A percentile compares a stretch with the other conserved stretches of the same genome.
Evolutionary conservation across 2,329 filamentous ascomycete species (phyloP).

Genomic region (Raffaelea deltoideospora): DNA sequence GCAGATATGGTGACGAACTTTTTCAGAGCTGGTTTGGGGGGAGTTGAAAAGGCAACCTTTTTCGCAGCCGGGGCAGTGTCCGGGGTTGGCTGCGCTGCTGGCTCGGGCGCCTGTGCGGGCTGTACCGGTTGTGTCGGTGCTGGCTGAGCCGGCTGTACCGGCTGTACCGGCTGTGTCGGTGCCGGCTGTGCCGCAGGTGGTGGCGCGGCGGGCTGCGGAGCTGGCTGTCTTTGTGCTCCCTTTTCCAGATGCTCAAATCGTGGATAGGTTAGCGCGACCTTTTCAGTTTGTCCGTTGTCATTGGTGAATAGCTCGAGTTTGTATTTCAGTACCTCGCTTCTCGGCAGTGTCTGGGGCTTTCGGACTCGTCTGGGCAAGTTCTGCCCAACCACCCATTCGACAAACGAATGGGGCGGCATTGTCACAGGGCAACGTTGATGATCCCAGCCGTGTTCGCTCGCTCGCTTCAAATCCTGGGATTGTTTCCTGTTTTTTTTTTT

Average conservation of each 20-base stretch:
- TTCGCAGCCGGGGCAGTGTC: slow-evolving; percentile 14
- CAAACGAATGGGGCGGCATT: slow-evolving; percentile 24
- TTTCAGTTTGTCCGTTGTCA: slow-evolving; percentile 34
- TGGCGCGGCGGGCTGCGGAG: not conserved
- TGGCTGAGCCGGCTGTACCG: no score
- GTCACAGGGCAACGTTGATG: no score
- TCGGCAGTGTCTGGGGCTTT: not conserved
- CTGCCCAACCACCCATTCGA: slow-evolving; percentile 24
- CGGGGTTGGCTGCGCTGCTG: no score
- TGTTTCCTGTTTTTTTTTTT: no score
- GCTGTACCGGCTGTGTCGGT: no score
- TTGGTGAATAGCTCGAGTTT: slow-evolving; percentile 31
- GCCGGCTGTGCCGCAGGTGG: no score
- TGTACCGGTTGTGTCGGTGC: no score
- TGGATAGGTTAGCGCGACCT: slow-evolving; percentile 32
- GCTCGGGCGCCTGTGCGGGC: no score
- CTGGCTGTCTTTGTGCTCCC: not conserved
- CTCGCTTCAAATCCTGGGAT: no score
- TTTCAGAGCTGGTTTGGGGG: slow-evolving; percentile 22
- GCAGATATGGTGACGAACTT: slow-evolving; percentile 10
- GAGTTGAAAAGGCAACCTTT: slow-evolving; percentile 27
- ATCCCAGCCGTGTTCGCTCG: no score
- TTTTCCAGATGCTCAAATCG: slow-evolving; percentile 15
- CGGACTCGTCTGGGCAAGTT: slow-evolving; percentile 13
- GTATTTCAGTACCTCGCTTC: slow-evolving; percentile 15